These are phyloP conservation scores for Colletotrichum sp. DNA, from an alignment of 2,329 filamentous ascomycete genomes.

Conservation along the genomic window DNA sequence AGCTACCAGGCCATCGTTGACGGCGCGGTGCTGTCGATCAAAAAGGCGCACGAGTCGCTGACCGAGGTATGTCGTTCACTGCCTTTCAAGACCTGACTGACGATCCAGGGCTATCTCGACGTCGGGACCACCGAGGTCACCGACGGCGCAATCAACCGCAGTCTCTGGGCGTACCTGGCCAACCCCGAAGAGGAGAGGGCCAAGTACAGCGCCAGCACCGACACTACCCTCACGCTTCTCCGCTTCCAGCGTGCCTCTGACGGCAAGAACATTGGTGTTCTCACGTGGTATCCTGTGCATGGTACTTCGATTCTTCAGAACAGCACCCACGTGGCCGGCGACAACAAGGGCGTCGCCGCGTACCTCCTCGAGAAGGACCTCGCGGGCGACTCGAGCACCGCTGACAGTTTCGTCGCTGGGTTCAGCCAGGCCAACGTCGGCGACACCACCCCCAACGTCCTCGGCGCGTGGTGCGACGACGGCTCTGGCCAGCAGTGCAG, in stretches of 20 bases:
- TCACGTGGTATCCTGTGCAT: conserved; percentile 93
- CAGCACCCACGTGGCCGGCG: conserved; percentile 89
- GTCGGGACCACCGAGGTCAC: conserved; percentile 72
- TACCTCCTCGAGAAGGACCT: conserved; percentile 80
- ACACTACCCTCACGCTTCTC: conserved; percentile 74
- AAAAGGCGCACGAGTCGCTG: conserved; percentile 77
- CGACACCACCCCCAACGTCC: conserved; percentile 87
- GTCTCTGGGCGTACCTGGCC: conserved; percentile 83
- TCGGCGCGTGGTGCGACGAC: conserved; percentile 90
- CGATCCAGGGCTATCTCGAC: conserved; percentile 66
- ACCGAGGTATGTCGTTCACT: conserved; percentile 43
- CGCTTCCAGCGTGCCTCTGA: conserved; percentile 78
- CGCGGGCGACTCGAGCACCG: conserved; percentile 56
- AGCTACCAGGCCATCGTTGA: conserved; percentile 90
- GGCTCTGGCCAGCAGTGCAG: conserved; percentile 74
- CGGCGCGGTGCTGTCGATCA: conserved; percentile 81
- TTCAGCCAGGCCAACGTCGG: conserved; percentile 93
- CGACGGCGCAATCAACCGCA: conserved; percentile 88
- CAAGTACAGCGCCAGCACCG: conserved; percentile 62
- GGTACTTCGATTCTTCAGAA: conserved; percentile 91
- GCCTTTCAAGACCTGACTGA: neutral
- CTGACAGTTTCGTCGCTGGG: conserved; percentile 80
- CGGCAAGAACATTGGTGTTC: conserved; percentile 76
- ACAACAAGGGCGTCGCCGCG: conserved; percentile 95
- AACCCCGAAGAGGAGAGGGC: conserved; percentile 81